Evolutionary conservation across 1,284 basidiomycete species (phyloP).

Genomic region (Ceratobasidium sp.): DNA sequence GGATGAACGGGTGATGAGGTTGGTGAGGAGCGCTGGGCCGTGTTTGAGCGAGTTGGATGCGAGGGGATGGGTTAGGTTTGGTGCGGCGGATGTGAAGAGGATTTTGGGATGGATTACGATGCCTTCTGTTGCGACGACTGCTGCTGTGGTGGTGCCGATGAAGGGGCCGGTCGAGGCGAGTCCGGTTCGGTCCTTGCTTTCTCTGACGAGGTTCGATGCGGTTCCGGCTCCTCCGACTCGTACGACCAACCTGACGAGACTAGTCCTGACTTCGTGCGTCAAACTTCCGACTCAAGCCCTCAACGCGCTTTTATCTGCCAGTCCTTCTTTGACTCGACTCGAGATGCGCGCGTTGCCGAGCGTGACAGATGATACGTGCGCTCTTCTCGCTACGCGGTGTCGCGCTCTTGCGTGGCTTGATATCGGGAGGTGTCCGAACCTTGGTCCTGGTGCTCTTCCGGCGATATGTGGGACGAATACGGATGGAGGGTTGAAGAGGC

Average conservation of each 20-base stretch:
- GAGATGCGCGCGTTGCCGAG: constrained; percentile 75
- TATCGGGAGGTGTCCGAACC: constrained; percentile 77
- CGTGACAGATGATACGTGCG: constrained; percentile 80
- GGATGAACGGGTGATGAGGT: constrained; percentile 62
- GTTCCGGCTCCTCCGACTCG: constrained; percentile 49
- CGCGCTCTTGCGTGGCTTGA: constrained; percentile 73
- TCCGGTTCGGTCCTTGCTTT: constrained; percentile 6
- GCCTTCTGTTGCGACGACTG: constrained; percentile 19
- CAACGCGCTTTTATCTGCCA: constrained; percentile 76
- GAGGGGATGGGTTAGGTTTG: constrained; percentile 67
- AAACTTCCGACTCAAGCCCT: constrained; percentile 74
- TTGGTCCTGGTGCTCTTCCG: constrained; percentile 72
- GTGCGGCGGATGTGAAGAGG: background rate
- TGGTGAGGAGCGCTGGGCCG: constrained; percentile 69
- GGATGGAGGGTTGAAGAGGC: background rate
- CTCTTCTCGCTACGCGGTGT: constrained; percentile 71
- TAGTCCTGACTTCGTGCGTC: constrained; percentile 83
- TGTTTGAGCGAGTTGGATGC: constrained; percentile 78
- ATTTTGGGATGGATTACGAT: background rate
- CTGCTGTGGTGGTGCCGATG: too few species aligned
- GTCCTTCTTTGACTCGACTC: constrained; percentile 71
- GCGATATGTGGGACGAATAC: constrained; percentile 26
- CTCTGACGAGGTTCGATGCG: constrained; percentile 21
- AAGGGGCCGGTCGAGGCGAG: background rate
- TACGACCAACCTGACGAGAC: constrained; percentile 69